These are phyloP conservation scores for Ogataea methylovora DNA, from an alignment of 805 yeast genomes.

Conservation along the genomic window DNA sequence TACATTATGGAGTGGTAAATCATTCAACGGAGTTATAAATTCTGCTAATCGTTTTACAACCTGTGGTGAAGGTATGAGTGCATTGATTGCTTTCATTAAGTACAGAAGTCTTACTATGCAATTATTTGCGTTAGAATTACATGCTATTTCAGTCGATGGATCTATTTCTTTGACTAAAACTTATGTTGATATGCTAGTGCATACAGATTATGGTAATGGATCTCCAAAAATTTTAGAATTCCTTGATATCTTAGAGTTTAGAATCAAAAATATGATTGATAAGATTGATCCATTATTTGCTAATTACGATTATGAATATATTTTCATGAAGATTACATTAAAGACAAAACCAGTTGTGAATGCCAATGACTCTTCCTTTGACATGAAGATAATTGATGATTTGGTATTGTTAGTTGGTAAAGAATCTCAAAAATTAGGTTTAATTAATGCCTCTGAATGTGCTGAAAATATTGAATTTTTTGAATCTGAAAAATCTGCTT, in stretches of 20 bases:
- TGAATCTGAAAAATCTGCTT: conserved; percentile 13
- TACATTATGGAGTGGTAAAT: conserved; percentile 49
- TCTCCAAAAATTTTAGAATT: conserved; percentile 63
- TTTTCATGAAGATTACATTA: conserved; percentile 32
- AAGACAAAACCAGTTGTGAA: conserved; percentile 11
- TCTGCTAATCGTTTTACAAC: conserved; percentile 27
- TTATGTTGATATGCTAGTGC: conserved; percentile 48
- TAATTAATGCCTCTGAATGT: conserved; percentile 11
- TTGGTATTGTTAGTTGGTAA: conserved; percentile 17
- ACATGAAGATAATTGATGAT: conserved; percentile 32
- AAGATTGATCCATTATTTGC: conserved; percentile 28
- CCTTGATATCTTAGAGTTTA: conserved; percentile 62
- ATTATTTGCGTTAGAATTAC: conserved; percentile 67
- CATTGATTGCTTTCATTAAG: conserved; percentile 53
- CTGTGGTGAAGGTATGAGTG: conserved; percentile 33
- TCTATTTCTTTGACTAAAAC: conserved; percentile 43
- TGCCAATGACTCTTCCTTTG: conserved; percentile 27
- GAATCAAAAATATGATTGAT: conserved; percentile 36
- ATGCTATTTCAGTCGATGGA: conserved; percentile 38
- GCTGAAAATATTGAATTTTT: conserved; percentile 12
- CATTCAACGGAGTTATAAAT: conserved; percentile 35
- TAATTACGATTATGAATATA: conserved; percentile 30
- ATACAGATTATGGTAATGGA: conserved; percentile 42
- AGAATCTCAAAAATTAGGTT: conserved; percentile 19
- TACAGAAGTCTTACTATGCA: conserved; percentile 58